Conservation (phyloP, 495 filamentous ascomycete genomes). For the Penicillium waksmanii region DNA sequence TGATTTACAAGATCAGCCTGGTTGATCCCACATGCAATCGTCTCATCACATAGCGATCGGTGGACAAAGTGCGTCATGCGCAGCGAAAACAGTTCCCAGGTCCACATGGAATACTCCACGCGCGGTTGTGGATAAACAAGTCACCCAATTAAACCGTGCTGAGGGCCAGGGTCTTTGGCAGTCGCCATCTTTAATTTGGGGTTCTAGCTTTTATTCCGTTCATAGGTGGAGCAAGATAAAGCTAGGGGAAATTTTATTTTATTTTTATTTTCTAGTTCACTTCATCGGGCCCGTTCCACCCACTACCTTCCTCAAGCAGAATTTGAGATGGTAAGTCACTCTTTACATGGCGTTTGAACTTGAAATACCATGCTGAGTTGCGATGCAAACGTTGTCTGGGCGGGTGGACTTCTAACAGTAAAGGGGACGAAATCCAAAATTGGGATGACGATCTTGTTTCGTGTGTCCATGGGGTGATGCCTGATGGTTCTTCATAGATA, state of each 20-base stretch:
- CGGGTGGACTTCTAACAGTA: background rate
- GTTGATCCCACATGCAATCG: background rate
- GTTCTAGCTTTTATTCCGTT: background rate
- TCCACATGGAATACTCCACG: background rate
- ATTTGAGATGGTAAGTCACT: too few relatives aligned
- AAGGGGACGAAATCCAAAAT: background rate
- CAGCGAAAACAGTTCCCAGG: background rate
- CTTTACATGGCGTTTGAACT: too few relatives aligned
- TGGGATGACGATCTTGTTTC: background rate
- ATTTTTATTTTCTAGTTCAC: too few relatives aligned
- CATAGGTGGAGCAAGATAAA: background rate
- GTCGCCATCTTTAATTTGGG: background rate
- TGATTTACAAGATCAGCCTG: background rate
- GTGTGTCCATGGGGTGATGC: background rate
- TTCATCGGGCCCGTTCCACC: too few relatives aligned
- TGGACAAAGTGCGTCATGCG: background rate
- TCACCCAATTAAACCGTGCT: background rate
- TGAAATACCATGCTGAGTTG: background rate
- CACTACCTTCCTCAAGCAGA: too few relatives aligned
- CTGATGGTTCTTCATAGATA: background rate
- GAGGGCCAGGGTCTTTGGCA: background rate
- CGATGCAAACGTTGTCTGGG: background rate
- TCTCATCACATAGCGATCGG: background rate
- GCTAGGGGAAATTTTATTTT: background rate
- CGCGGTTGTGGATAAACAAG: background rate